Evolutionary conservation across 2,329 filamentous ascomycete genomes (phyloP).

Genomic region (Hypoxylon sp.): DNA sequence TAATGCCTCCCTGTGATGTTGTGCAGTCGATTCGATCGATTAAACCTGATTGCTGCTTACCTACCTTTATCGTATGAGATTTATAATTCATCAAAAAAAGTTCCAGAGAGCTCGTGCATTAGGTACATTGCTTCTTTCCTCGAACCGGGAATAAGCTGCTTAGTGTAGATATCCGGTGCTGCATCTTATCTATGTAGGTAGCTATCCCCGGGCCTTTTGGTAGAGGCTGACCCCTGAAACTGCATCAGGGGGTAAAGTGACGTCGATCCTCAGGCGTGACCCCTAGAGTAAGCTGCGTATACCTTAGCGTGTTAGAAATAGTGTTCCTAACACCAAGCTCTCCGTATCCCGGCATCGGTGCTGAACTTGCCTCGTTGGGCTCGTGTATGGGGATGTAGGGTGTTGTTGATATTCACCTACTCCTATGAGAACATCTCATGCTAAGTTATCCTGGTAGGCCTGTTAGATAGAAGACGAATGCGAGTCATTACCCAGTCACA

Average conservation of each 20-base stretch:
- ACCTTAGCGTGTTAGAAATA: not conserved
- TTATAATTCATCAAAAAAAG: no score
- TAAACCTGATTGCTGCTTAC: no score
- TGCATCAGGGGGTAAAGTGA: not conserved
- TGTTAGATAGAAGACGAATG: slow-evolving; percentile 8
- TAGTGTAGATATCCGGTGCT: not conserved
- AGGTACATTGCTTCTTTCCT: not conserved
- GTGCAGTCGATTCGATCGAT: no score
- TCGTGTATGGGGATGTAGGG: not conserved
- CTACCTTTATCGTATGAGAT: no score
- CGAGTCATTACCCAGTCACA: not conserved
- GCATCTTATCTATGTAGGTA: not conserved
- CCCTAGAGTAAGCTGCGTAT: not conserved
- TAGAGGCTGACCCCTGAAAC: not conserved
- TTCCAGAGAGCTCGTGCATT: no score
- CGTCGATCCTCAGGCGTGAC: not conserved
- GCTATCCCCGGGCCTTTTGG: not conserved
- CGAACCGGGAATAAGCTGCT: not conserved
- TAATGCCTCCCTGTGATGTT: no score
- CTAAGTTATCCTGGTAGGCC: not conserved
- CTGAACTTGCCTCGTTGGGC: not conserved
- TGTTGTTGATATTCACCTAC: not conserved
- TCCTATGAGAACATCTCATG: not conserved
- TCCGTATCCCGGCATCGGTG: not conserved
- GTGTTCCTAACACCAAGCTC: not conserved